Evolutionary conservation across 495 filamentous ascomycete species (phyloP).

Genomic region (Neurospora sublineolata): DNA sequence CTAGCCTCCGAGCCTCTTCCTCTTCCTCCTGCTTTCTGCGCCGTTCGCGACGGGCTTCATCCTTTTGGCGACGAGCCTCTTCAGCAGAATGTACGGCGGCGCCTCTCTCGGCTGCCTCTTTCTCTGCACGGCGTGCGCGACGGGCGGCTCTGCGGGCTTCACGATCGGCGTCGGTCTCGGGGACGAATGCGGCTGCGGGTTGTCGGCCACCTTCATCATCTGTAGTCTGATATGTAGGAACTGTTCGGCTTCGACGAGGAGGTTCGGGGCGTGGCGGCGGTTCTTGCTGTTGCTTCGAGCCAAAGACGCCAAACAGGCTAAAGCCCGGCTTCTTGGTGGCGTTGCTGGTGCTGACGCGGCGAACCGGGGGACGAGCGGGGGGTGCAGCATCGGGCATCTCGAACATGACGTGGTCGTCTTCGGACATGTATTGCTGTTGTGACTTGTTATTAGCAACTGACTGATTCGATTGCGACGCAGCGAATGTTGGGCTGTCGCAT

Average conservation of each 20-base stretch:
- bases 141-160: slow-evolving; percentile 44
- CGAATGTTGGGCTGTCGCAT: slow-evolving; percentile 8
- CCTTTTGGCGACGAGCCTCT: slow-evolving; percentile 32
- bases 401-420: slow-evolving; percentile 34
- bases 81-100: slow-evolving; percentile 36
- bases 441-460: slow-evolving; percentile 14
- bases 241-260: slow-evolving; percentile 24
- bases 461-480: slow-evolving; percentile 2
- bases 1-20: slow-evolving; percentile 34
- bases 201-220: slow-evolving; percentile 27
- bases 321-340: slow-evolving; percentile 28
- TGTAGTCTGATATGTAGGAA: slow-evolving; percentile 25
- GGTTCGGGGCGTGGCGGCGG: slow-evolving; percentile 25
- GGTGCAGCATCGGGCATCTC: slow-evolving; percentile 22
- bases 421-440: slow-evolving; percentile 24
- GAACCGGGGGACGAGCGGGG: slow-evolving; percentile 24
- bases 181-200: not conserved
- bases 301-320: slow-evolving; percentile 34
- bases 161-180: slow-evolving; percentile 35
- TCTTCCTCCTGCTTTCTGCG: slow-evolving; percentile 33
- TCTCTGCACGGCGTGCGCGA: slow-evolving; percentile 34
- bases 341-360: slow-evolving; percentile 29
- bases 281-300: slow-evolving; percentile 14
- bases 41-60: slow-evolving; percentile 34
- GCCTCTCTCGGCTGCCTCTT: slow-evolving; percentile 36